Conservation (phyloP, 225 moss, liverwort and hornwort species). For the Thuidium tamariscinum region DNA sequence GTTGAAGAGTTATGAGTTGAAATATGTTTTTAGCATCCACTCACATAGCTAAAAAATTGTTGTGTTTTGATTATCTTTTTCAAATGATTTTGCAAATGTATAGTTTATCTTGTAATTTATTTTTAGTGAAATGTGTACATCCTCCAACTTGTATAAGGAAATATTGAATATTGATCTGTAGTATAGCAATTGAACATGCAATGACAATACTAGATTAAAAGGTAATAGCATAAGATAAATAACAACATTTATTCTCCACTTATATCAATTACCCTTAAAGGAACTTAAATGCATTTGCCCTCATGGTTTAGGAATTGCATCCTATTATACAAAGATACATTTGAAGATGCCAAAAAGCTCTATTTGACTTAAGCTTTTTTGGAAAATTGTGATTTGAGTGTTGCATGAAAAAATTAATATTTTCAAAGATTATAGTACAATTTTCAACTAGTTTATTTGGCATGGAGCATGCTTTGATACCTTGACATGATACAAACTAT, state of each 20-base stretch:
- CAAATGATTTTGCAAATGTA: not conserved
- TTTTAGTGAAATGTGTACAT: not conserved
- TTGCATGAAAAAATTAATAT: not conserved
- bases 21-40: accelerated
- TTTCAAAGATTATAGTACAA: accelerated
- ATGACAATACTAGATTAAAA: not conserved
- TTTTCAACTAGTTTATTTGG: not conserved
- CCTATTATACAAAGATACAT: not conserved
- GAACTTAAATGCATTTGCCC: not conserved
- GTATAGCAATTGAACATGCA: no score
- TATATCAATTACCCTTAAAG: accelerated
- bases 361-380: no score
- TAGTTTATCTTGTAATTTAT: not conserved
- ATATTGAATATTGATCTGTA: not conserved
- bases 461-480: accelerated
- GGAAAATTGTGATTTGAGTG: not conserved
- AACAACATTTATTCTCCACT: not conserved
- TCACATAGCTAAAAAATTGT: accelerated
- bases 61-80: no score
- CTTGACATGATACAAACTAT: accelerated
- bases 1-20: not conserved
- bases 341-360: not conserved
- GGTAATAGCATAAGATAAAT: no score
- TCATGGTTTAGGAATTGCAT: not conserved
- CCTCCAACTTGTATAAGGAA: not conserved